These are phyloP conservation scores for Diatrype stigma DNA, from an alignment of 2,329 filamentous ascomycete genomes.

Conservation along the genomic window DNA sequence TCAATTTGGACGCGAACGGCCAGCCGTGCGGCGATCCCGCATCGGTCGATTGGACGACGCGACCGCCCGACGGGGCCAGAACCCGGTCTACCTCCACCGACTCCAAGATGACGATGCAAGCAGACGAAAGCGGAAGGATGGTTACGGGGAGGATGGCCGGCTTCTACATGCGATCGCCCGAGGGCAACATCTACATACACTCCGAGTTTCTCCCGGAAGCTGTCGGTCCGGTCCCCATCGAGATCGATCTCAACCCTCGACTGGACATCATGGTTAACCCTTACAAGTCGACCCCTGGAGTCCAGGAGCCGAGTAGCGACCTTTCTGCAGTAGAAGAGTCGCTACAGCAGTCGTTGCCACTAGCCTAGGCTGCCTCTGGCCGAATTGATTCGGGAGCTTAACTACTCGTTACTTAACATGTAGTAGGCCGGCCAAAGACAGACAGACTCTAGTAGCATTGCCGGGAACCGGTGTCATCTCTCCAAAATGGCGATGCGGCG, in stretches of 20 bases:
- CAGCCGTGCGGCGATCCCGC: slow-evolving; percentile 8
- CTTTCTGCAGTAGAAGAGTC: no score
- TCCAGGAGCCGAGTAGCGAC: no score
- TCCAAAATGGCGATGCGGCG: no score
- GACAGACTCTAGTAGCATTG: no score
- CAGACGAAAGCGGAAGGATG: slow-evolving; percentile 10
- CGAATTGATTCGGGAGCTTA: no score
- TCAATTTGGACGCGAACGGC: slow-evolving; percentile 20
- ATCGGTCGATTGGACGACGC: slow-evolving; percentile 13
- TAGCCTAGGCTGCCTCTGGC: no score
- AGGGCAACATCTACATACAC: slow-evolving; percentile 18
- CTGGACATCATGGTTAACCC: slow-evolving; percentile 3
- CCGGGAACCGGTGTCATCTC: no score
- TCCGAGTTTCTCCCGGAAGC: slow-evolving; percentile 15
- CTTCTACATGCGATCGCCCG: slow-evolving; percentile 18
- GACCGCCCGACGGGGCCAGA: slow-evolving; percentile 24
- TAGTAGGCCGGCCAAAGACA: no score
- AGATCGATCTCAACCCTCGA: not conserved
- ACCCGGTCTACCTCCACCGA: slow-evolving; percentile 19
- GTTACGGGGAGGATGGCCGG: slow-evolving; percentile 13
- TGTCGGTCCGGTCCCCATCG: not conserved
- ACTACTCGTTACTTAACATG: no score
- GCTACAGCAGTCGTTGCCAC: no score
- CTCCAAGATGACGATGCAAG: slow-evolving; percentile 7
- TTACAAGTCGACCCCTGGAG: not conserved